phyloP scores from a whole-genome alignment of 73 alveolate species.

The Stentor coeruleus region DNA sequence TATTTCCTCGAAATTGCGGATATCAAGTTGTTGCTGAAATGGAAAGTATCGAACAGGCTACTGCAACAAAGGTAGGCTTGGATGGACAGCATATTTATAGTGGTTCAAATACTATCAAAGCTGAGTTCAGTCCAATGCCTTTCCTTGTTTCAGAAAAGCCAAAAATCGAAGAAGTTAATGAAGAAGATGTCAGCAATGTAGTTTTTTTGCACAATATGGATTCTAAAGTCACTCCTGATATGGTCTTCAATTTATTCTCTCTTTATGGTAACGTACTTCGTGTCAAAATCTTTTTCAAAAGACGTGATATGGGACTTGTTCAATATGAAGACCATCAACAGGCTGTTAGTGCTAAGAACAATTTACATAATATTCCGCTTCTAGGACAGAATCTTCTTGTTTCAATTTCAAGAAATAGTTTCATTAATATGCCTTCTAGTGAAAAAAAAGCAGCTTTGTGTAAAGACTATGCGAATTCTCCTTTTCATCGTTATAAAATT shows the following conservation, averaged over 20 bases:
- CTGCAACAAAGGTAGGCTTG: not conserved
- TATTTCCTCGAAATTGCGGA: slow-evolving; percentile 19
- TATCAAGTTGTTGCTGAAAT: slow-evolving; percentile 14
- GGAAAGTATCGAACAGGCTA: not conserved
- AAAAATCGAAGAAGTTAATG: slow-evolving; percentile 17
- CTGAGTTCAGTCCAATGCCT: slow-evolving; percentile 4
- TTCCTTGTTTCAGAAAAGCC: not conserved
- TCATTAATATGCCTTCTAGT: slow-evolving; percentile 30
- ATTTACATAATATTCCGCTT: slow-evolving; percentile 22
- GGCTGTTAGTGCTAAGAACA: slow-evolving; percentile 17
- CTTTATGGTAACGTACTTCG: slow-evolving; percentile 29
- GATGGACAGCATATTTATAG: slow-evolving; percentile 22
- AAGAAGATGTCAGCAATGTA: slow-evolving; percentile 25
- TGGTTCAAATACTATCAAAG: slow-evolving; percentile 9
- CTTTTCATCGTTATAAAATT: slow-evolving; percentile 26
- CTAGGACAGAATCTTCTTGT: slow-evolving; percentile 27
- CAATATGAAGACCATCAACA: slow-evolving; percentile 20
- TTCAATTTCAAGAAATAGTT: slow-evolving; percentile 25
- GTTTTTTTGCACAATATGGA: slow-evolving; percentile 16
- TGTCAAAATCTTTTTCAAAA: slow-evolving; percentile 20
- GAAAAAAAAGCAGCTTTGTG: slow-evolving; percentile 14
- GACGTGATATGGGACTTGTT: slow-evolving; percentile 31
- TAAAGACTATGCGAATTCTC: slow-evolving; percentile 17
- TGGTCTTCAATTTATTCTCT: slow-evolving; percentile 28
- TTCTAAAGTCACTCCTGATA: slow-evolving; percentile 19